Base-by-base conservation (phyloP, 2,329 filamentous ascomycete species). In the Diaporthe amygdali region DNA sequence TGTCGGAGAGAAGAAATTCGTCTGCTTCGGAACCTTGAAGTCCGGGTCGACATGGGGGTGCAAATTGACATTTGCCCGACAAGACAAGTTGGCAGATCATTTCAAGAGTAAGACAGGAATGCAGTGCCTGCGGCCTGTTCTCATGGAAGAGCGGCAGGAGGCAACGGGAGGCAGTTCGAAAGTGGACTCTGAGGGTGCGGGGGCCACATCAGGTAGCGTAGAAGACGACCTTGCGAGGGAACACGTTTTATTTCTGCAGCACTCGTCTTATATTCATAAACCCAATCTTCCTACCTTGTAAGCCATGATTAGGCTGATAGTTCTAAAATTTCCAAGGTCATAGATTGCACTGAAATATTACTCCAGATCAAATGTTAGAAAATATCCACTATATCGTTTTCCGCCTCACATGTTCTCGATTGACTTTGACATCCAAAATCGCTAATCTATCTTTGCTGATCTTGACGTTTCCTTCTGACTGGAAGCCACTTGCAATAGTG, bases 21-120 rank as follows among this genome's bases (percentile, higher is more conserved):
- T 71, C 32, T 77, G 76, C 47, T 49, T 55, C 37, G 76, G 76
- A 2, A 55, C 55, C 6, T 71, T 77, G 17, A 73, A 74, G n/a
- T 68, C 74, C 56, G 76, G 75, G 22, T 49, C 34, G 2, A 69
- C 68, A 20, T 77, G 76, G 76, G 76, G 76, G 6, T 77, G 76
- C 55, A 71, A 71, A n/a, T 64, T 37, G n/a, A 37, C 74, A 2
- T 77, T 76, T 49, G 52, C 41, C 2, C 71, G 76, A 47, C 51
- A 64, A n/a, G 76, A 77, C 41, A 75, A 76, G 51, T 30, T 77
- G 25, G 73, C 67, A 5, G 71, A 55, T 20, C 76, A 77, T 41
- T 72, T 76, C 22, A 64, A 64, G 54, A 76, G 71, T 34, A 73
- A 71, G 54, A 75, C 54, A 2, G 76, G 76, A 4, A 69, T 69